Conservation (phyloP, 768 basidiomycete genomes). For the Suillus spraguei region DNA sequence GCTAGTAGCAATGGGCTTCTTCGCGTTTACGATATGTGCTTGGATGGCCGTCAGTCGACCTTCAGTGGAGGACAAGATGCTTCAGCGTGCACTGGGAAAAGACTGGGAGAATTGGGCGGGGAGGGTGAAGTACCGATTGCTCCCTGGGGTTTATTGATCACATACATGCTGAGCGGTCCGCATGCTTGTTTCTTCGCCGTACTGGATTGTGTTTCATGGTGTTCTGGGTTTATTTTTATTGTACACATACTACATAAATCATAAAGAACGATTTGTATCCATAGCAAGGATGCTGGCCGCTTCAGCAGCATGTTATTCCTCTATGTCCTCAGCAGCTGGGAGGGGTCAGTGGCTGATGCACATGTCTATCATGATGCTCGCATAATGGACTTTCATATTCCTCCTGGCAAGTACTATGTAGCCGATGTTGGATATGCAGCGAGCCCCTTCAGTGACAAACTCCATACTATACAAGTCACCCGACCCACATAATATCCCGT, state of each 20-base stretch:
- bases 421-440: too few species aligned
- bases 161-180: neutral
- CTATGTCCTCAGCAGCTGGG: too few species aligned
- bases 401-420: too few species aligned
- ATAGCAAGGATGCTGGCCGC: too few species aligned
- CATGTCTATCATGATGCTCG: too few species aligned
- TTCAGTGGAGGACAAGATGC: constrained; percentile 15
- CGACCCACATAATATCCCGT: too few species aligned
- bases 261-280: neutral
- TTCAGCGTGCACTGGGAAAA: constrained; percentile 13
- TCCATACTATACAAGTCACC: too few species aligned
- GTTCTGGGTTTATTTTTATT: neutral
- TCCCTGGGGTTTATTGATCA: neutral
- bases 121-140: neutral
- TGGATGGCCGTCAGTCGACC: constrained; percentile 14
- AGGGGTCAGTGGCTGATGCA: too few species aligned
- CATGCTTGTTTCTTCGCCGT: neutral
- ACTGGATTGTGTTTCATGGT: neutral
- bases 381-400: too few species aligned
- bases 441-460: too few species aligned
- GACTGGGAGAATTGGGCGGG: constrained; percentile 15
- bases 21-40: neutral
- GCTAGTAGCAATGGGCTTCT: neutral
- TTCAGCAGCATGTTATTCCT: too few species aligned
- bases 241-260: neutral